Conservation (phyloP, 2,329 filamentous ascomycete genomes). For the Coniochaeta sp. region DNA sequence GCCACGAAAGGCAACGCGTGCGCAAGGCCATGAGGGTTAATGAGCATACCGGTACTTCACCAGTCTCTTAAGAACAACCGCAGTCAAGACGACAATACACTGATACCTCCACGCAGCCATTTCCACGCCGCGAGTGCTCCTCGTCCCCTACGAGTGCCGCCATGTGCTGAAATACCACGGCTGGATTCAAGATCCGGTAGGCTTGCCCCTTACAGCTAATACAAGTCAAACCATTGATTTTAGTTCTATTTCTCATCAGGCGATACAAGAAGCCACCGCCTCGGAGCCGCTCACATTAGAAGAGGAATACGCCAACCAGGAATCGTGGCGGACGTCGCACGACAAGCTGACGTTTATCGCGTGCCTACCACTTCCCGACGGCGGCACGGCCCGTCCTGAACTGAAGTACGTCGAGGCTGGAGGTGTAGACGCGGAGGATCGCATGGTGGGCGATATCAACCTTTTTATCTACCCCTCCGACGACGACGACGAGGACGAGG, state of each 20-base stretch:
- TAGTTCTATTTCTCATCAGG: slow-evolving; percentile 30
- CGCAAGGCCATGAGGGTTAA: slow-evolving; percentile 34
- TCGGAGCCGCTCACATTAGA: slow-evolving; percentile 75
- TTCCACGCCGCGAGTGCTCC: slow-evolving; percentile 55
- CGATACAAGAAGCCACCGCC: slow-evolving; percentile 76
- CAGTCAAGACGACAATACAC: neutral
- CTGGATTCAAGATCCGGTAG: slow-evolving; percentile 83
- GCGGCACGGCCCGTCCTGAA: neutral
- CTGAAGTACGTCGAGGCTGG: slow-evolving; percentile 20
- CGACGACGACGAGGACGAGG: slow-evolving; percentile 44
- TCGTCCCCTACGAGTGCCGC: slow-evolving; percentile 76
- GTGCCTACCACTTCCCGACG: slow-evolving; percentile 43
- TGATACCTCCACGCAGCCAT: slow-evolving; percentile 58
- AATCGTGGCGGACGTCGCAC: slow-evolving; percentile 70
- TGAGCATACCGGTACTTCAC: slow-evolving; percentile 30
- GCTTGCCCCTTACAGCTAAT: slow-evolving; percentile 8
- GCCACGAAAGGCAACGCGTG: neutral
- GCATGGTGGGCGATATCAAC: slow-evolving; percentile 71
- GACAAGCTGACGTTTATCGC: slow-evolving; percentile 94
- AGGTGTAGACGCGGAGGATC: slow-evolving; percentile 43
- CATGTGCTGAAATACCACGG: slow-evolving; percentile 79
- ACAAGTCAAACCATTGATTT: neutral
- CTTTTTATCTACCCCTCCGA: slow-evolving; percentile 66
- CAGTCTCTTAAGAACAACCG: neutral
- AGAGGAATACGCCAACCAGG: slow-evolving; percentile 86